Conservation (phyloP, 2,329 filamentous ascomycete genomes). For the Hypoxylon sp. region DNA sequence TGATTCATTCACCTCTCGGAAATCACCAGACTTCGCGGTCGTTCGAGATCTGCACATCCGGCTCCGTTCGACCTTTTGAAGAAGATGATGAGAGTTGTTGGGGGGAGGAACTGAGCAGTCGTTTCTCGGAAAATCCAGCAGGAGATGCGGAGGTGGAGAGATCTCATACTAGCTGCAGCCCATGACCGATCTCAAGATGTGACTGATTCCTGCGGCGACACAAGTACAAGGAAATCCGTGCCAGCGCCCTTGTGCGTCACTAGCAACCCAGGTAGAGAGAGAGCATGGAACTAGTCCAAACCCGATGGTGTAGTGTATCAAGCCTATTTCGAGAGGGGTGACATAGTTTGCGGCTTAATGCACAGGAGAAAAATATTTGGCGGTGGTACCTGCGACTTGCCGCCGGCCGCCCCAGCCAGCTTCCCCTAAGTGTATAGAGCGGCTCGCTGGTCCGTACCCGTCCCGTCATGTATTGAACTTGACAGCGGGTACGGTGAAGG, state of each 20-base stretch:
- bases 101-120: not conserved
- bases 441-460: constrained; percentile 27
- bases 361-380: constrained; percentile 27
- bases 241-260: constrained; percentile 14
- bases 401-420: constrained; percentile 28
- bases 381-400: constrained; percentile 34
- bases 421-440: constrained; percentile 12
- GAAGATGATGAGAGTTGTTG: not conserved
- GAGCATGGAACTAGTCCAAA: constrained; percentile 7
- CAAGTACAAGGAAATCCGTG: constrained; percentile 19
- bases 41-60: not conserved
- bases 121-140: constrained; percentile 5
- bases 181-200: constrained; percentile 37
- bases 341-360: constrained; percentile 38
- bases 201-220: constrained; percentile 23
- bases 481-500: constrained; percentile 3
- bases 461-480: constrained; percentile 28
- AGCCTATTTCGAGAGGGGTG: constrained; percentile 28
- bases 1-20: constrained; percentile 31
- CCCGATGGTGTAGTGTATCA: constrained; percentile 37
- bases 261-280: constrained; percentile 2
- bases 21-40: not conserved
- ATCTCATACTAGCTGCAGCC: constrained; percentile 39
- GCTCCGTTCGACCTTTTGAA: not conserved
- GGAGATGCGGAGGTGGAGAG: constrained; percentile 9